Evolutionary conservation across 2,329 filamentous ascomycete species (phyloP), one percentile per base, ranked within the genome.

Genomic region (Paraphaeosphaeria sporulosa): DNA sequence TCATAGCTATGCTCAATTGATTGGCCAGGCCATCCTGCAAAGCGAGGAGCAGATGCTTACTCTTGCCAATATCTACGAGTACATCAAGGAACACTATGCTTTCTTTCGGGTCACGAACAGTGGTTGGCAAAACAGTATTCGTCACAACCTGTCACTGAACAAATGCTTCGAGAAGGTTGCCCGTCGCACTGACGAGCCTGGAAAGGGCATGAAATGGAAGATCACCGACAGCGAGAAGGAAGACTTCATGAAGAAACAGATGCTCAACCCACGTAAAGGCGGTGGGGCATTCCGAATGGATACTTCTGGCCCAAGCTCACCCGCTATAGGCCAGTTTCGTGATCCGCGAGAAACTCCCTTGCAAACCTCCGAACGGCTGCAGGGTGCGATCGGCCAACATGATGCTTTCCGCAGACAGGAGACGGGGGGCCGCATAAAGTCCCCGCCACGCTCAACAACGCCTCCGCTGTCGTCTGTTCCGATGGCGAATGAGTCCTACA

Each of bases 121-220:
- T 60, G 94, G 95, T 61, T 99, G 96, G 96, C 95, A 97, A 88
- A 99, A 99, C 76, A 97, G 93, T 0, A 99, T 99, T 67, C 90
- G 95, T 13, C 95, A 99, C 76, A 99, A 99, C 70, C 80, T 99
- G 15, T 98, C 95, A 0, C 81, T 99, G 44, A 98, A 96, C 78
- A 97, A 97, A 76, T 89, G 90, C 0, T 99, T 99, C 72, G 89
- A 93, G 69, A 99, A 99, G 78, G 91, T 97, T 9, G 91, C 95
- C 3, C 89, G 95, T 49, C 90, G 92, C 17, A 97, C 93, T 0
- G 93, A 98, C 69, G 95, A 99, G 76, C 95, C 95, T 23, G 95
- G 95, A 13, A 99, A 99, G 77, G 95, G 95, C 30, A 98, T 97
- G 93, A 98, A 98, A 76, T 99, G 95, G 95, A 92, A 94, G 78